Base-by-base conservation (phyloP, 805 yeast genomes). In the Cyberlindnera suaveolens region DNA sequence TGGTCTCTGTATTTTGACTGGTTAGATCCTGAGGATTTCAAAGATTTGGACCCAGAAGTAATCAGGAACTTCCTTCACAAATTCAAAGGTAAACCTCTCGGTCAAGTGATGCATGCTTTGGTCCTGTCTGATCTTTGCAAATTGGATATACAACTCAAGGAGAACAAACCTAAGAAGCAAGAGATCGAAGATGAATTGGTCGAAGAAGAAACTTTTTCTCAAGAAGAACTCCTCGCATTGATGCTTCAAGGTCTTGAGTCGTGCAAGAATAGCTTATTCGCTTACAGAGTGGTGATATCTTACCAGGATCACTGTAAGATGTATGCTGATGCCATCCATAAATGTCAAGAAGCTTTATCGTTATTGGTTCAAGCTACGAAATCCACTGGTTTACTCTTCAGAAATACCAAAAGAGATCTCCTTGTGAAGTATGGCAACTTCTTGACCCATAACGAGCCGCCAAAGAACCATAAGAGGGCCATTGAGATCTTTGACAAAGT, bases 401-500 rank as follows among this genome's bases (percentile, higher is more conserved):
- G 60, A 1, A 65, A 78, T 48, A 70, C 89, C 1, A 77, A 71
- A 50, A 71, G 71, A 40, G 84, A 80, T 40, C 64, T 86, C 18
- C 68, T 83, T 8, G 72, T 88, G 31, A 70, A 77, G 19, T 68
- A 86, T 42, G 98, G 93, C 0, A 75, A 80, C 1, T 73, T 84
- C 1, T 86, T 89, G 57, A 85, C 95, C 0, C 83, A 86, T 57
- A 75, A 81, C 56, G 96, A 91, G 60, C 85, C 97, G 0, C 99
- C 98, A 10, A 88, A 88, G 61, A 85, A 91, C 62, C 87, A 78
- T 56, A 70, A 76, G 3, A 70, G 81, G 20, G 98, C 99, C 0
- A 57, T 83, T 26, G 77, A 77, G 39, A 61, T 89, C 14, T 93
- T 83, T 61, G 83, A 84, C 31, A 65, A 69, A 19, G 77, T 89